A percentile compares a stretch with the other conserved stretches of the same genome.
Evolutionary conservation across 2,329 filamentous ascomycete genomes (phyloP).

Genomic region (Aureobasidium sp.): DNA sequence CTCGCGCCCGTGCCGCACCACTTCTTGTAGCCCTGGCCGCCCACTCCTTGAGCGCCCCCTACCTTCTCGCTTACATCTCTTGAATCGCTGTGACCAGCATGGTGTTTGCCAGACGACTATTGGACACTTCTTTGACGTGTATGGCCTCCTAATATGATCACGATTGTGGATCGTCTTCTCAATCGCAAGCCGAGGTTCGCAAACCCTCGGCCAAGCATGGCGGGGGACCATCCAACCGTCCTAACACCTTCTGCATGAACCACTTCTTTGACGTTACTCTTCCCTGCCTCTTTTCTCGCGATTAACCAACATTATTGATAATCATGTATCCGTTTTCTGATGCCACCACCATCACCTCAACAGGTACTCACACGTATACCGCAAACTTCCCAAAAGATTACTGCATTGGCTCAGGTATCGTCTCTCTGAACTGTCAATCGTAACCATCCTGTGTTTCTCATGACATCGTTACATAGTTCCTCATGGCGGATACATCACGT

Average conservation of each 20-base stretch:
- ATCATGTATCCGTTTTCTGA: conserved; percentile 37
- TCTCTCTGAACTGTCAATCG: not conserved
- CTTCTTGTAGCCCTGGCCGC: not conserved
- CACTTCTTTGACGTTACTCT: not conserved
- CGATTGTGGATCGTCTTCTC: not conserved
- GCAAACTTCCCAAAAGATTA: conserved; percentile 52
- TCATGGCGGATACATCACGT: conserved; percentile 63
- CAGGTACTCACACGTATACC: conserved; percentile 52
- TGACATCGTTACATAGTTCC: conserved; percentile 45
- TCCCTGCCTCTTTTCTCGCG: not conserved
- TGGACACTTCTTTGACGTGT: not conserved
- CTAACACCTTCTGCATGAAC: not conserved
- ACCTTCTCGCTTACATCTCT: not conserved
- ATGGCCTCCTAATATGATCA: not conserved
- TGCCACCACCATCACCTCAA: conserved; percentile 42
- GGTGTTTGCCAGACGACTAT: too few relatives aligned
- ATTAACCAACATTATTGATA: not conserved
- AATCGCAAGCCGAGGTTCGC: not conserved
- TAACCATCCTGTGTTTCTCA: not conserved
- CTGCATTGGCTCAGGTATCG: conserved; percentile 58
- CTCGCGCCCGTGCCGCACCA: not conserved
- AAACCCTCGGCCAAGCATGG: not conserved
- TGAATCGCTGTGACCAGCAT: not conserved
- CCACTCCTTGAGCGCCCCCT: not conserved
- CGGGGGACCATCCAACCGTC: not conserved